Evolutionary conservation across 2,329 filamentous ascomycete genomes (phyloP).

Genomic region (Alternaria postmessia): DNA sequence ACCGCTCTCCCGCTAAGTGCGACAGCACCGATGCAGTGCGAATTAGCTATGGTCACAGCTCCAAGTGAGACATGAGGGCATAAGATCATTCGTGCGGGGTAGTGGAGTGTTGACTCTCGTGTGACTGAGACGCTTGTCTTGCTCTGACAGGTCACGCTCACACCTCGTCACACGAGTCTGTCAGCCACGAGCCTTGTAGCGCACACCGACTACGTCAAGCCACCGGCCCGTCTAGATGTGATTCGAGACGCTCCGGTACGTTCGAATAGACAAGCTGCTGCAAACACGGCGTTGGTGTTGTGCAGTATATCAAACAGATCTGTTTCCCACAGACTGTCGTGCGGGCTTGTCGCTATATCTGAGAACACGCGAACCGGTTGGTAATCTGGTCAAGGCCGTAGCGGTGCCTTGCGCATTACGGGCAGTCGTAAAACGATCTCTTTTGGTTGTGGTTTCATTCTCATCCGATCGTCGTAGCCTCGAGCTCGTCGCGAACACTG

Average conservation of each 20-base stretch:
- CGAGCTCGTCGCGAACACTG: constrained; percentile 33
- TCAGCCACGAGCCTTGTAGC: constrained; percentile 8
- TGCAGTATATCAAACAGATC: background rate
- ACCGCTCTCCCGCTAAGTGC: background rate
- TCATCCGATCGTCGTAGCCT: constrained; percentile 29
- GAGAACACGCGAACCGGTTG: background rate
- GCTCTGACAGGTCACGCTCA: constrained; percentile 14
- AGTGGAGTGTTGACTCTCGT: constrained; percentile 11
- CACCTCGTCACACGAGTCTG: constrained; percentile 7
- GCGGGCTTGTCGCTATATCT: background rate
- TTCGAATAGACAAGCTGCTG: background rate
- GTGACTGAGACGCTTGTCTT: constrained; percentile 11
- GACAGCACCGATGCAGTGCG: constrained; percentile 16
- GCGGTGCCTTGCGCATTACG: background rate
- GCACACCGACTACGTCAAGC: background rate
- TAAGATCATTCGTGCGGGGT: constrained; percentile 10
- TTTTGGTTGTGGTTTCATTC: constrained; percentile 19
- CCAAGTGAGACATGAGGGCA: constrained; percentile 4
- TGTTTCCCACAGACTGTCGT: background rate
- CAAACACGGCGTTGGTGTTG: background rate
- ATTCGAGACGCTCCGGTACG: background rate
- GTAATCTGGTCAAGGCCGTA: too few species aligned
- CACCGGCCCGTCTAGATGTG: background rate
- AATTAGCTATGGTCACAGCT: constrained; percentile 25
- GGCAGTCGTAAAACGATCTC: background rate